Evolutionary conservation across 495 filamentous ascomycete genomes (phyloP).

Genomic region (Penicillium goetzii): DNA sequence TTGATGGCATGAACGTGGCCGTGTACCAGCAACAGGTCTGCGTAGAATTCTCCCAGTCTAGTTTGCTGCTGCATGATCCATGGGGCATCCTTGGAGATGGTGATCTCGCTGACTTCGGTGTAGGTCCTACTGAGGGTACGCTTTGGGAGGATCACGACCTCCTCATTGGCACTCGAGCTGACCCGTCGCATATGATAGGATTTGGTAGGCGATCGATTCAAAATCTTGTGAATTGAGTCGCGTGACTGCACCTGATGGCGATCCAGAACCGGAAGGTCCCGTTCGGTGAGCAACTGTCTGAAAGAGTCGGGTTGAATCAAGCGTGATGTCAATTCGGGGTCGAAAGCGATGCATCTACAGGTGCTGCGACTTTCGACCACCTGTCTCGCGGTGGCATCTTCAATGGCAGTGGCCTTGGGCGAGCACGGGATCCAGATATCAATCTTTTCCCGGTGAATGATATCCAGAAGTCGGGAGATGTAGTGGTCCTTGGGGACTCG

Average conservation of each 20-base stretch:
- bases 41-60: constrained; percentile 66
- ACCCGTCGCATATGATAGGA: constrained; percentile 65
- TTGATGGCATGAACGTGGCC: constrained; percentile 66
- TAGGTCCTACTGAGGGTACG: constrained; percentile 56
- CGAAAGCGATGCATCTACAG: constrained; percentile 65
- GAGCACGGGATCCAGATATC: constrained; percentile 78
- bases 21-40: constrained; percentile 65
- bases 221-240: constrained; percentile 59
- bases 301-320: constrained; percentile 66
- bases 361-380: constrained; percentile 58
- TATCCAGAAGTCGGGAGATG: constrained; percentile 53
- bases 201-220: constrained; percentile 53
- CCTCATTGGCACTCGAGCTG: constrained; percentile 50
- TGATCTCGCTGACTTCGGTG: constrained; percentile 54
- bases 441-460: constrained; percentile 63
- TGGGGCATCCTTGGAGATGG: constrained; percentile 58
- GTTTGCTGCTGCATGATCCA: constrained; percentile 74
- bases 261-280: constrained; percentile 62
- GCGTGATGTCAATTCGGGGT: constrained; percentile 47
- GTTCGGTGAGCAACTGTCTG: constrained; percentile 50
- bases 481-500: constrained; percentile 52
- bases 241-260: constrained; percentile 59
- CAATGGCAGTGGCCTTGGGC: constrained; percentile 57
- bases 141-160: constrained; percentile 61
- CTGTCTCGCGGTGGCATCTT: constrained; percentile 68